Evolutionary conservation across 331 rosid species (phyloP), one percentile per base, ranked within the genome.

Genomic region (Pyracantha coccinea): DNA sequence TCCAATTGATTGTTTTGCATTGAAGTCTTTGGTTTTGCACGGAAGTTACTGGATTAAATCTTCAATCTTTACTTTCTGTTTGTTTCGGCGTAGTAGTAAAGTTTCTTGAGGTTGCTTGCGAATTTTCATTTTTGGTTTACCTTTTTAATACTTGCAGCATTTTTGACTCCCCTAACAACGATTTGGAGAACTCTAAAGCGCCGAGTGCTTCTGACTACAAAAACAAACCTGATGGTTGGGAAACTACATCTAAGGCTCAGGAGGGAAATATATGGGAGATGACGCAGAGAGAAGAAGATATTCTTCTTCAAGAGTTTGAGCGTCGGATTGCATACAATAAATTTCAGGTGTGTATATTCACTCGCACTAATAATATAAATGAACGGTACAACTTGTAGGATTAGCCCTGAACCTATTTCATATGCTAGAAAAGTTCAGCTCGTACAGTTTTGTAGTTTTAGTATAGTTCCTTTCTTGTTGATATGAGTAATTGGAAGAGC

Each of bases 171-270:
- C 81, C 80, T 71, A 79, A 87, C 62, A 79, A 83, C 69, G 97
- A 92, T 64, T 83, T 85, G 84, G 79, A 77, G 69, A 81, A 80
- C 68, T 74, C 91, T 14, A 82, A 84, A 58, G 85, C 79, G 67
- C 90, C 87, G 13, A 84, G 84, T 55, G 73, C 87, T 71, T 74
- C 87, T 2, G 96, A 90, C 75, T 83, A 88, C 73, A 92, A 90
- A 87, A 88, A 85, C 87, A 83, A 79, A 78, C 99, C 99, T 23
- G 99, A 92, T 73, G 99, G 99, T 21, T 92, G 99, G 99, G 99
- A 94, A 79, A 90, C 99, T 24, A 78, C 87, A 47, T 76, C 92
- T 7, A 94, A 90, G 81, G 68, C 82, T 50, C 84, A 81, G 31
- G 97, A 92, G 70, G 97, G 93, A 69, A 94, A 86, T 76, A 64